Evolutionary conservation across 1,284 basidiomycete genomes (phyloP), one percentile per base, ranked within the genome.

Genomic region (Fomitopsis palustris): DNA sequence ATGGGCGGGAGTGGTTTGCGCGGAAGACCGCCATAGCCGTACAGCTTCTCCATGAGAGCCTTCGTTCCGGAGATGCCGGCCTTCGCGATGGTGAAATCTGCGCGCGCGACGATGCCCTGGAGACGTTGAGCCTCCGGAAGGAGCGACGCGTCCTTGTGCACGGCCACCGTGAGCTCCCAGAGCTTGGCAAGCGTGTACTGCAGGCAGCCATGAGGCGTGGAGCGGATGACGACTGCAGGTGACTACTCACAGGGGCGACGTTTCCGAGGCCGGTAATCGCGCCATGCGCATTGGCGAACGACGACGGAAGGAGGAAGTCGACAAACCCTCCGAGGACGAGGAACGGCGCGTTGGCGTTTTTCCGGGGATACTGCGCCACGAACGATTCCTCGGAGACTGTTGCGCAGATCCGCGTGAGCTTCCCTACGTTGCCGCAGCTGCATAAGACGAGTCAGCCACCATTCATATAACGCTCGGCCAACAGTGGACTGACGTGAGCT

Each of bases 341-440:
- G 74, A 95, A 95, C 3, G 85, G 84, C 1, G 82, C 81, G 39
- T 79, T 73, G 23, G 78, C 67, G 67, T 85, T 83, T 72, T 84
- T 87, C 67, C 90, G 87, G 29, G 91, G 88, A 73, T 87, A 78
- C 37, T 74, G 69, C 39, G 78, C 70, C 35, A 75, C 66, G 74
- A 93, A 93, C 3, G 77, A 74, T 3, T 81, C 68, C n/a, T 79
- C 75, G 19, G 87, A 81, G 6, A 93, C 84, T 4, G 81, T 79
- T 33, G 85, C 85, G 47, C 87, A 86, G 64, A 96, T 89, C 59
- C 94, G 84, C 25, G 90, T 92, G 65, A 95, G 81, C 75, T 96
- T 96, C 57, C 94, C 94, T 61, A 96, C 90, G 64, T 90, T 91
- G 43, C 92, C 93, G 69, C 94, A 96, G 31, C 91, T 93, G 67